Conservation (phyloP, 768 basidiomycete species). For the Boletus tylopilopsis region DNA sequence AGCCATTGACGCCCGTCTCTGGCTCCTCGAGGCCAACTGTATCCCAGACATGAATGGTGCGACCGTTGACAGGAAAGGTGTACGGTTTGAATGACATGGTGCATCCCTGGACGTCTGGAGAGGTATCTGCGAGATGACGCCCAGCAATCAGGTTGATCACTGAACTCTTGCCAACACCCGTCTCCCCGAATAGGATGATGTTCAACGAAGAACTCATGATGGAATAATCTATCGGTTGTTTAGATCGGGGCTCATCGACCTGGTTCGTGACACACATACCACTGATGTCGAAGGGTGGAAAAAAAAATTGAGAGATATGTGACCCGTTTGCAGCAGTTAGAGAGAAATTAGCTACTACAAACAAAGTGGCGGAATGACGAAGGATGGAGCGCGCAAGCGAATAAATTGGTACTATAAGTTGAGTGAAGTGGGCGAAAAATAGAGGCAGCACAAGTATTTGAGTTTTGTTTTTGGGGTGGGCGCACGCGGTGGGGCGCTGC, state of each 20-base stretch:
- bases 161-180: conserved; percentile 36
- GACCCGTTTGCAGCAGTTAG: background rate
- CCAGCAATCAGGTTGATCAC: conserved; percentile 34
- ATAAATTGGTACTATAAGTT: background rate
- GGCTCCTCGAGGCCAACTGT: conserved; percentile 35
- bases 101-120: conserved; percentile 32
- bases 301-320: background rate
- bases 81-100: conserved; percentile 35
- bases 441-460: conserved; percentile 16
- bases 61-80: conserved; percentile 15
- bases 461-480: conserved; percentile 8
- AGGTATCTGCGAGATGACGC: conserved; percentile 18
- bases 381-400: background rate
- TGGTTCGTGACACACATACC: conserved; percentile 7
- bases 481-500: background rate
- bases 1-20: conserved; percentile 22
- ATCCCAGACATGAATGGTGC: conserved; percentile 29
- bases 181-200: conserved; percentile 43
- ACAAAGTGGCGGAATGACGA: background rate
- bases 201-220: conserved; percentile 30
- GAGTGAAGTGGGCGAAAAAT: background rate
- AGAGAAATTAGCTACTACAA: background rate
- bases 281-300: background rate
- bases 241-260: conserved; percentile 17
- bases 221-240: conserved; percentile 8